Evolutionary conservation across 129 eudicot species (phyloP), one percentile per base, ranked within the genome.

Genomic region (Centella asiatica): DNA sequence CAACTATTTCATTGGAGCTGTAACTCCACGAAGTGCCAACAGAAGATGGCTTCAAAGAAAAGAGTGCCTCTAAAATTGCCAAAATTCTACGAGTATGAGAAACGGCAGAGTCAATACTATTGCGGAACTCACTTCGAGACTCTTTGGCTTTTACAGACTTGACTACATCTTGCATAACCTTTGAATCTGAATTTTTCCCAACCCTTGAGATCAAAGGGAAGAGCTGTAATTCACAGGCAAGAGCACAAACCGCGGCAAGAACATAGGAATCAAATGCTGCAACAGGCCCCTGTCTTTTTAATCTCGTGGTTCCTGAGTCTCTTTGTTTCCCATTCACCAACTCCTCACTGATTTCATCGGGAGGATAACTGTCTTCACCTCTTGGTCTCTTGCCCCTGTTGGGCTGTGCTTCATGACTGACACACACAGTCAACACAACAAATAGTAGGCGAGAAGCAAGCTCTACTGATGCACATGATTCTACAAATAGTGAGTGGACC

Each of bases 261-360:
- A 89, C 95, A 56, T 89, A 89, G 55, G 98, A 92, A 76, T 92
- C 98, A 55, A 92, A 86, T 42, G 98, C 98, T 0, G 95, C 90
- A 33, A 92, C 81, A 19, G 94, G 88, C 19, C 87, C 88, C 34
- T 84, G 95, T 57, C 75, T 84, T 54, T 84, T 90, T 54, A 59
- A 47, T 67, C 63, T 84, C 62, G 66, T 79, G 45, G 55, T 67
- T 68, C 71, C 64, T 18, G 7, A 27, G 25, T 69, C 78, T 75
- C 80, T 63, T 11, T 69, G 77, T n/a, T 50, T 72, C 58, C 69
- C 70, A 13, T 76, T 55, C 33, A 56, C 64, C 32, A 57, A 40
- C n/a, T 66, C 75, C 50, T 74, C 81, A 45, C 51, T 56, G 22
- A 71, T 31, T 47, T 74, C 74, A 55, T 60, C 80, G 14, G 72